phyloP scores from a whole-genome alignment of 257 asterid genomes.

The Scutellaria galericulata region DNA sequence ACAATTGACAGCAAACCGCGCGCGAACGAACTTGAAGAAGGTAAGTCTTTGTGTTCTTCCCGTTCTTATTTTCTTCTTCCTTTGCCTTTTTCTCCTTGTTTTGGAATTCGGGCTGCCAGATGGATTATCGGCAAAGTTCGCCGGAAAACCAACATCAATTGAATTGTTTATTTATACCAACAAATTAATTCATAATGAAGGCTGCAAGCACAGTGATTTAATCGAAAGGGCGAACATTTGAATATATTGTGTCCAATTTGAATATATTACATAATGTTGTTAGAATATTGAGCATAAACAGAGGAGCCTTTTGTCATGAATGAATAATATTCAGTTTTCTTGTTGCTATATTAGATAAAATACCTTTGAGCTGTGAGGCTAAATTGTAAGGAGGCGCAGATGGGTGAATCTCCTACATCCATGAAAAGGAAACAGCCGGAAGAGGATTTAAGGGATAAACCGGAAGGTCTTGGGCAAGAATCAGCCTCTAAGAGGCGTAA shows the following conservation, averaged over 20 bases:
- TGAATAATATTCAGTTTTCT: not conserved
- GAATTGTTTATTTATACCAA: not conserved
- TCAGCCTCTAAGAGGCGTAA: slow-evolving; percentile 58
- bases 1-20: not conserved
- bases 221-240: not conserved
- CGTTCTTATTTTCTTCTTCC: not conserved
- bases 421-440: slow-evolving; percentile 72
- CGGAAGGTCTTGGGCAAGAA: slow-evolving; percentile 44
- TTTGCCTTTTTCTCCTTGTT: not conserved
- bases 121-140: not conserved
- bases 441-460: slow-evolving; percentile 40
- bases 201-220: not conserved
- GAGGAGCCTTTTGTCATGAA: not conserved
- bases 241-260: not conserved
- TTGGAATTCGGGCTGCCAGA: not conserved
- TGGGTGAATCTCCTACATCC: slow-evolving; percentile 51
- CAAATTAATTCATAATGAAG: not conserved
- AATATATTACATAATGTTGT: not conserved
- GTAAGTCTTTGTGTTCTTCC: not conserved
- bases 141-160: not conserved
- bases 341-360: slow-evolving; percentile 7
- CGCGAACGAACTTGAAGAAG: not conserved
- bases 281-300: not conserved
- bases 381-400: slow-evolving; percentile 26
- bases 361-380: slow-evolving; percentile 25